Evolutionary conservation across 371 early-diverging fungal species (phyloP).

Genomic region (Mucor circinelloides): DNA sequence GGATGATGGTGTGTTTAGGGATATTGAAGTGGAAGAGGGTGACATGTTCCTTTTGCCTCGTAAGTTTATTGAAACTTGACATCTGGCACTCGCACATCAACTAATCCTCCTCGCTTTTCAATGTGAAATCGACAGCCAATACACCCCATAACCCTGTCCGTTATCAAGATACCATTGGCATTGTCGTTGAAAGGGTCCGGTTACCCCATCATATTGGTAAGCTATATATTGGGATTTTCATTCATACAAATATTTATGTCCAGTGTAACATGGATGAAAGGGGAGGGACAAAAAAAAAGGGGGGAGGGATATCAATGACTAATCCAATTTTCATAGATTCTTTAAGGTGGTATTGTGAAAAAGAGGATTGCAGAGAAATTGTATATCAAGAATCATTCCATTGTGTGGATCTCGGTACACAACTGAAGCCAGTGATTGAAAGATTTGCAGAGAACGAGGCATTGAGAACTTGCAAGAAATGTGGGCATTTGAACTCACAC

Average conservation of each 20-base stretch:
- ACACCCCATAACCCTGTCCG: constrained; percentile 95
- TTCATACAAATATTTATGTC: neutral
- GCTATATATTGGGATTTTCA: constrained; percentile 4
- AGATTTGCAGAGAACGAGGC: constrained; percentile 63
- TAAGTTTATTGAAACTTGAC: constrained; percentile 33
- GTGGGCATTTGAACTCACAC: constrained; percentile 72
- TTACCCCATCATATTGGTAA: constrained; percentile 75
- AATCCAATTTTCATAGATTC: constrained; percentile 52
- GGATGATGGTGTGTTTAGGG: constrained; percentile 76
- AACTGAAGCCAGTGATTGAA: constrained; percentile 91
- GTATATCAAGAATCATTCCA: constrained; percentile 90
- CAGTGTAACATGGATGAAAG: constrained; percentile 10
- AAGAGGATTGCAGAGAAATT: constrained; percentile 66
- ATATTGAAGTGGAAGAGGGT: constrained; percentile 87
- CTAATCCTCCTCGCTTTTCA: no score
- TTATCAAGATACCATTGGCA: constrained; percentile 89
- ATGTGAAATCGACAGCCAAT: constrained; percentile 55
- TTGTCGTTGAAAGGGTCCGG: constrained; percentile 91
- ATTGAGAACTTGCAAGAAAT: constrained; percentile 79
- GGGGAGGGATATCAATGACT: constrained; percentile 1
- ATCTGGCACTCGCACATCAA: neutral
- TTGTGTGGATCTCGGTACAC: constrained; percentile 87
- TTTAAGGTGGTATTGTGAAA: constrained; percentile 94
- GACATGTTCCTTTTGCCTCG: constrained; percentile 95
- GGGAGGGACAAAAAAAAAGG: neutral